Percentiles rank a stretch among this genome's conserved stretches.
phyloP scores from a whole-genome alignment of 2,329 filamentous ascomycete species.

The Aureobasidium zeae region DNA sequence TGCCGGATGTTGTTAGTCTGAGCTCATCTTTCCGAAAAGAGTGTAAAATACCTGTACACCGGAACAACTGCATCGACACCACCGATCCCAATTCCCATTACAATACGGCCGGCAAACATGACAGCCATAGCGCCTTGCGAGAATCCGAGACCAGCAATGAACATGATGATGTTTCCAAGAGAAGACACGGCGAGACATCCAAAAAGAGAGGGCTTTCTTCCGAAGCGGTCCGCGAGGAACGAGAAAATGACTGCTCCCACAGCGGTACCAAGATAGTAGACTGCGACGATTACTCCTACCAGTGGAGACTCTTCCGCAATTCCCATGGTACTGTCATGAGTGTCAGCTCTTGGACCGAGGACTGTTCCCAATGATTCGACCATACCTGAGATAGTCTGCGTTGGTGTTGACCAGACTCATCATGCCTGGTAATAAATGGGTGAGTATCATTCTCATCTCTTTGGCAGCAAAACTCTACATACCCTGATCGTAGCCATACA shows the following conservation, averaged over 20 bases:
- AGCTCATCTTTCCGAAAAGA: no score
- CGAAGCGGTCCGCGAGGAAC: conserved; percentile 44
- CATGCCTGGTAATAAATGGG: conserved; percentile 36
- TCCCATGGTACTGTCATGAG: conserved; percentile 41
- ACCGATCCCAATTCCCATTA: conserved; percentile 51
- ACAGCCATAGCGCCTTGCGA: conserved; percentile 35
- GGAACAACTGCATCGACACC: conserved; percentile 54
- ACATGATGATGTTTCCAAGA: conserved; percentile 53
- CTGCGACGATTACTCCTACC: conserved; percentile 51
- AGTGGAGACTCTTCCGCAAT: conserved; percentile 42
- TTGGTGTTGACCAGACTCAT: conserved; percentile 49
- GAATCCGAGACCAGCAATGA: conserved; percentile 45
- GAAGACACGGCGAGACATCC: conserved; percentile 45
- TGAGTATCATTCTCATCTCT: neutral
- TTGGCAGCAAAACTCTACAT: neutral
- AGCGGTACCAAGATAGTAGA: conserved; percentile 55
- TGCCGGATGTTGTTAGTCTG: neutral
- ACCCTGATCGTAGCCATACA: conserved; percentile 42
- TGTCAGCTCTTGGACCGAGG: conserved; percentile 6
- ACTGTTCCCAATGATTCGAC: neutral
- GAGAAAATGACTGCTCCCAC: conserved; percentile 49
- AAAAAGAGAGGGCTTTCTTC: conserved; percentile 49
- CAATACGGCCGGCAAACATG: conserved; percentile 42
- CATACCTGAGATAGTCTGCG: conserved; percentile 40
- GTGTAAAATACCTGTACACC: conserved; percentile 39